Conservation (phyloP, 768 basidiomycete species). For the Termitomyces sp. region DNA sequence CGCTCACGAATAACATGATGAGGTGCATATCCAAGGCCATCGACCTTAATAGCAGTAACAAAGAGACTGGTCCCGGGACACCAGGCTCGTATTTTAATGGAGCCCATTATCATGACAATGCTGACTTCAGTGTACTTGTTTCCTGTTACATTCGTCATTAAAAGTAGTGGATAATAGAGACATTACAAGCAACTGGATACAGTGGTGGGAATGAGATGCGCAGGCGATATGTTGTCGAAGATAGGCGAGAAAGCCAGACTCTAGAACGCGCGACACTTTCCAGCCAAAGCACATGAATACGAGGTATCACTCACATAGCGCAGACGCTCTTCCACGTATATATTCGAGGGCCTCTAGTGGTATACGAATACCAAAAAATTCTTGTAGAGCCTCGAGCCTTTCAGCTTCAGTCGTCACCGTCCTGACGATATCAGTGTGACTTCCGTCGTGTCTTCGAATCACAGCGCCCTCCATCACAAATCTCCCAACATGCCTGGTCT, state of each 20-base stretch:
- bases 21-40: no score
- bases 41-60: no score
- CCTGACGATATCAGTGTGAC: not conserved
- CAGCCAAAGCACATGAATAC: not conserved
- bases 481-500: slow-evolving; percentile 1
- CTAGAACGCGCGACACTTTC: not conserved
- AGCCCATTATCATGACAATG: no score
- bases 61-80: no score
- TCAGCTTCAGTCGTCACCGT: slow-evolving; percentile 4
- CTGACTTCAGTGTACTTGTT: no score
- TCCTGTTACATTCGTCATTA: no score
- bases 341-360: not conserved
- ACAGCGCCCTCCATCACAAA: slow-evolving; percentile 6
- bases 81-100: no score
- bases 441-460: slow-evolving; percentile 7
- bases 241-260: not conserved
- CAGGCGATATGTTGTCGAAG: no score
- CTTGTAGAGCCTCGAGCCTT: slow-evolving; percentile 4
- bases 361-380: slow-evolving; percentile 9
- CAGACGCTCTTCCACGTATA: slow-evolving; percentile 33
- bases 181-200: not conserved
- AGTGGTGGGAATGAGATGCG: not conserved
- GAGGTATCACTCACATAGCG: slow-evolving; percentile 6
- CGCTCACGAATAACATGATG: no score
- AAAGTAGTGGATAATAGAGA: not conserved